Percentiles rank a stretch among this genome's conserved stretches.
These are phyloP conservation scores for Plasmodium berghei DNA, from an alignment of 169 alveolate species.

Conservation along the genomic window DNA sequence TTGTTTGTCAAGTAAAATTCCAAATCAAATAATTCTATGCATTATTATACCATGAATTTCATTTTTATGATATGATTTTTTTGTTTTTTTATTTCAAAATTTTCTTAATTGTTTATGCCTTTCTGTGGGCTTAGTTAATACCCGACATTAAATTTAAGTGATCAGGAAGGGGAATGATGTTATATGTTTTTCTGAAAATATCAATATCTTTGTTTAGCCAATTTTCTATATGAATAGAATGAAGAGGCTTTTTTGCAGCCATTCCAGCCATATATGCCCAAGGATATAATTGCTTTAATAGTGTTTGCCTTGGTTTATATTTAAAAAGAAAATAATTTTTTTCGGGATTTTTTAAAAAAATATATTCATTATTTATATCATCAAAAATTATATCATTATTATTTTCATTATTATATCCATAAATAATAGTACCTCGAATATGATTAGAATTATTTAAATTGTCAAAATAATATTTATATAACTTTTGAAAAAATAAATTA, in stretches of 20 bases:
- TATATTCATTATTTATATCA: constrained; percentile 48
- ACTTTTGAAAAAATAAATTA: constrained; percentile 12
- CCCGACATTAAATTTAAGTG: constrained; percentile 72
- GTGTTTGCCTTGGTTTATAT: constrained; percentile 68
- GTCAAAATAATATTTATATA: constrained; percentile 46
- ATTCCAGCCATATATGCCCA: constrained; percentile 74
- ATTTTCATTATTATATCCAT: constrained; percentile 57
- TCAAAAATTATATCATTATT: constrained; percentile 59
- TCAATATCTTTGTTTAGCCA: constrained; percentile 76
- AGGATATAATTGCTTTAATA: constrained; percentile 49
- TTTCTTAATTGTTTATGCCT: too few relatives aligned
- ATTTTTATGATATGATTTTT: too few relatives aligned
- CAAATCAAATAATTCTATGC: too few relatives aligned
- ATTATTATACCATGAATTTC: too few relatives aligned
- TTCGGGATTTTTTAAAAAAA: constrained; percentile 42
- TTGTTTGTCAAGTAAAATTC: too few relatives aligned
- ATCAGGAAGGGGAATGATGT: constrained; percentile 55
- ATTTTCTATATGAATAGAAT: constrained; percentile 72
- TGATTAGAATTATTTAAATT: constrained; percentile 52
- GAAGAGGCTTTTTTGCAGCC: constrained; percentile 57
- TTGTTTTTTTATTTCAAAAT: not conserved
- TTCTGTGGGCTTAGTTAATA: constrained; percentile 26
- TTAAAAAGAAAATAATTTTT: constrained; percentile 68
- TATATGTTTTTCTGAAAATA: constrained; percentile 49
- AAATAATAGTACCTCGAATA: constrained; percentile 70